Conservation (phyloP, 176 grass and related monocot species). For the Ensete ventricosum region DNA sequence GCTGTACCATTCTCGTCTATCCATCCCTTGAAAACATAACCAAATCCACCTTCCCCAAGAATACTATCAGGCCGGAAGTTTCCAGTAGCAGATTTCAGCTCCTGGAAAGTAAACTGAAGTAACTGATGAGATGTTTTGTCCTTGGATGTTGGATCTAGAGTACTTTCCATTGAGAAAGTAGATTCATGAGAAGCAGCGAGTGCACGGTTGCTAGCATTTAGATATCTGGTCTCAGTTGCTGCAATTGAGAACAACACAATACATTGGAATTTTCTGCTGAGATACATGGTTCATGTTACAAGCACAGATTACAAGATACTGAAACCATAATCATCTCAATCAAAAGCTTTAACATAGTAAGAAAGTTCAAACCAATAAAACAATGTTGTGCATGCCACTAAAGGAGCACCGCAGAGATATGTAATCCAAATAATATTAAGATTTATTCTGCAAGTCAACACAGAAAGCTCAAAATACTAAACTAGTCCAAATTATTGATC, state of each 20-base stretch:
- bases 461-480: not conserved
- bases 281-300: not conserved
- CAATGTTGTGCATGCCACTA: not conserved
- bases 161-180: slow-evolving; percentile 43
- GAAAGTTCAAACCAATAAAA: not conserved
- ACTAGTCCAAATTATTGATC: not conserved
- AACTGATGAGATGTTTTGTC: slow-evolving; percentile 52
- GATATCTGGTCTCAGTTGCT: slow-evolving; percentile 60
- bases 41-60: slow-evolving; percentile 97
- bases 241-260: slow-evolving; percentile 15
- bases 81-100: slow-evolving; percentile 85
- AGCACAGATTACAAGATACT: not conserved
- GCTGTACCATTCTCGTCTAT: slow-evolving; percentile 76
- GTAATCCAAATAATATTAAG: not conserved
- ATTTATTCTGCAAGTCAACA: not conserved
- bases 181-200: slow-evolving; percentile 42
- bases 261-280: not conserved
- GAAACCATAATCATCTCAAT: not conserved
- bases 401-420: not conserved
- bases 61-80: slow-evolving; percentile 98
- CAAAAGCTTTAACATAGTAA: not conserved
- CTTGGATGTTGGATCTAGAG: slow-evolving; percentile 31
- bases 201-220: slow-evolving; percentile 67
- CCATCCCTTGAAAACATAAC: slow-evolving; percentile 98
- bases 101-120: slow-evolving; percentile 91